phyloP scores from a whole-genome alignment of 2,329 filamentous ascomycete species.

The Ophiostoma himal-ulmi region DNA sequence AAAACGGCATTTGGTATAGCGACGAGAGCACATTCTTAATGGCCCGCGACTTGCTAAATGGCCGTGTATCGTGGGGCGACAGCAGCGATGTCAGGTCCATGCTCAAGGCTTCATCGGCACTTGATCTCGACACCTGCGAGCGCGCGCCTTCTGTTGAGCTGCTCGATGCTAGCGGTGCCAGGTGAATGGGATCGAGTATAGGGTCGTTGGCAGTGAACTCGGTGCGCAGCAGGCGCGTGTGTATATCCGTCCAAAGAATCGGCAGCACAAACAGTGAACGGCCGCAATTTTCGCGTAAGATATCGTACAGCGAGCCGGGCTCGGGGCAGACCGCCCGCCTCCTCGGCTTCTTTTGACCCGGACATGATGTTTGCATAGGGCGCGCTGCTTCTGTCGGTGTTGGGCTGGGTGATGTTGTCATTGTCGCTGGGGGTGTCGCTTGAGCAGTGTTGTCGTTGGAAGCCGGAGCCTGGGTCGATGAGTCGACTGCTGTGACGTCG shows the following conservation, averaged over 20 bases:
- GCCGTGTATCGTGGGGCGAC: constrained; percentile 32
- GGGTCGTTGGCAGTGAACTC: constrained; percentile 38
- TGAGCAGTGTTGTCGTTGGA: background rate
- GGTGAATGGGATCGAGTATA: constrained; percentile 34
- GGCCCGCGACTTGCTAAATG: constrained; percentile 37
- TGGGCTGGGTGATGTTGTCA: background rate
- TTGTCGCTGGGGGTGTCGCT: background rate
- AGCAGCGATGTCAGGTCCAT: constrained; percentile 42
- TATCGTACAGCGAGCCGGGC: constrained; percentile 47
- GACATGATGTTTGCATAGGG: background rate
- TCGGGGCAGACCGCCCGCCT: constrained; percentile 34
- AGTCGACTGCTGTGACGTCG: background rate
- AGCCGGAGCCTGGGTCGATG: background rate
- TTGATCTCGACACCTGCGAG: constrained; percentile 29
- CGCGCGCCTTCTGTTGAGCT: constrained; percentile 28
- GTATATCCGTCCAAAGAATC: constrained; percentile 51
- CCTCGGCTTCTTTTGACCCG: background rate
- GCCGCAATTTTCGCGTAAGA: constrained; percentile 45
- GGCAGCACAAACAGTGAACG: constrained; percentile 47
- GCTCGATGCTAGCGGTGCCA: constrained; percentile 37
- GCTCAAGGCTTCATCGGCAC: constrained; percentile 34
- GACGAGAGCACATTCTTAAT: constrained; percentile 42
- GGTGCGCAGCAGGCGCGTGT: constrained; percentile 44
- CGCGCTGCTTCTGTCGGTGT: constrained; percentile 5
- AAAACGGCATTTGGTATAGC: constrained; percentile 38